These are phyloP conservation scores for Colletotrichum filicis DNA, from an alignment of 2,329 filamentous ascomycete species.

Conservation along the genomic window DNA sequence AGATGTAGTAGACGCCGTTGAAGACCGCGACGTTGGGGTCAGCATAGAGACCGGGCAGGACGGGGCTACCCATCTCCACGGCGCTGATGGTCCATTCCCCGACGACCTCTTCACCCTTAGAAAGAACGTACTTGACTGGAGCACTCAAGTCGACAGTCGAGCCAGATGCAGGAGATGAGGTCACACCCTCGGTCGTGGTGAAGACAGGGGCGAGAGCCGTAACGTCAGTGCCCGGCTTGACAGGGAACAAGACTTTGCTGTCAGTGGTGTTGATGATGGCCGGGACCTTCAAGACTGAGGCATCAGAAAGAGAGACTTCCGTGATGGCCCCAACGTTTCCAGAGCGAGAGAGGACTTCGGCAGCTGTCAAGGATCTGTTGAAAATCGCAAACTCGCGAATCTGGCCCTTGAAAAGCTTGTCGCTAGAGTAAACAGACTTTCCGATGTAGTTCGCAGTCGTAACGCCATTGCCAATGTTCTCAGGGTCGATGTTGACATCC, in stretches of 20 bases:
- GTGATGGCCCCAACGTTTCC: slow-evolving; percentile 31
- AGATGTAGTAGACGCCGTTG: slow-evolving; percentile 57
- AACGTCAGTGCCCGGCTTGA: slow-evolving; percentile 37
- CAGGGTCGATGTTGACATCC: slow-evolving; percentile 27
- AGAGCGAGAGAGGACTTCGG: slow-evolving; percentile 33
- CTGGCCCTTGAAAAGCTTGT: slow-evolving; percentile 38
- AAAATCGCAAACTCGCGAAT: slow-evolving; percentile 39
- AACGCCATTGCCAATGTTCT: slow-evolving; percentile 36
- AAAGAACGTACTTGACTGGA: slow-evolving; percentile 36
- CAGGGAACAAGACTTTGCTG: slow-evolving; percentile 35
- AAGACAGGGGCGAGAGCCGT: slow-evolving; percentile 37
- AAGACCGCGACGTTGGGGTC: slow-evolving; percentile 60
- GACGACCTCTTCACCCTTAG: slow-evolving; percentile 1
- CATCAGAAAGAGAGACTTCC: slow-evolving; percentile 30
- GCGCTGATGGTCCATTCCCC: slow-evolving; percentile 35
- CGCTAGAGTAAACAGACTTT: slow-evolving; percentile 37
- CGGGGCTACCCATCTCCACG: slow-evolving; percentile 44
- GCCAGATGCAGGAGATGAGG: slow-evolving; percentile 35
- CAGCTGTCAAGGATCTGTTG: slow-evolving; percentile 37
- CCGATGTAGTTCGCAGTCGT: slow-evolving; percentile 40
- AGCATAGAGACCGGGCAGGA: slow-evolving; percentile 52
- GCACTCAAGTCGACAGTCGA: slow-evolving; percentile 34
- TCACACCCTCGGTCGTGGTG: slow-evolving; percentile 34
- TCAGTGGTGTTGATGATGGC: slow-evolving; percentile 34
- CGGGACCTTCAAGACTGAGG: slow-evolving; percentile 32